phyloP scores from a whole-genome alignment of 257 asterid genomes.

The Nicotiana otophora region DNA sequence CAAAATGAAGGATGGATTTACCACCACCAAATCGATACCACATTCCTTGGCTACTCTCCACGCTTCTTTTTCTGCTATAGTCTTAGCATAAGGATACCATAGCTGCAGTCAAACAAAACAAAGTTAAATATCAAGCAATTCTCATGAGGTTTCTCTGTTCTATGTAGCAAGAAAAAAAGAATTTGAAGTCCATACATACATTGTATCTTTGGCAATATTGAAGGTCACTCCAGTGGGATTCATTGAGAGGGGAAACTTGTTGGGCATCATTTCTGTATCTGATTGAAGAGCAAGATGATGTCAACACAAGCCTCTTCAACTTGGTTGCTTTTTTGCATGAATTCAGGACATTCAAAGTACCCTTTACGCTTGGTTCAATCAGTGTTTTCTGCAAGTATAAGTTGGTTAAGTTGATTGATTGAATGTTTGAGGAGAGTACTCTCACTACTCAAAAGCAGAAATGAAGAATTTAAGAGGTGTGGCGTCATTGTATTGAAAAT shows the following conservation, averaged over 20 bases:
- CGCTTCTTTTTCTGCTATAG: slow-evolving; percentile 74
- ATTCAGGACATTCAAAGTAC: slow-evolving; percentile 74
- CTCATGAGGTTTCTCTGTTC: not conserved
- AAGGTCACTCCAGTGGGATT: slow-evolving; percentile 86
- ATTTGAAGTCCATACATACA: slow-evolving; percentile 25
- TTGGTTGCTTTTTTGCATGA: slow-evolving; percentile 64
- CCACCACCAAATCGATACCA: slow-evolving; percentile 74
- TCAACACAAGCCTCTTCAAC: slow-evolving; percentile 75
- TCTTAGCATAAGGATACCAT: slow-evolving; percentile 92
- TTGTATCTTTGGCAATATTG: slow-evolving; percentile 67
- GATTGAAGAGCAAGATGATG: slow-evolving; percentile 88
- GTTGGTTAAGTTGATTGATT: not conserved
- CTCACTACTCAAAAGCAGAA: not conserved
- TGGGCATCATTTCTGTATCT: slow-evolving; percentile 65
- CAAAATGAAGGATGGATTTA: slow-evolving; percentile 74
- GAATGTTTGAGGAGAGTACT: not conserved
- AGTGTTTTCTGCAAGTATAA: slow-evolving; percentile 50
- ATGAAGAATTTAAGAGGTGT: not conserved
- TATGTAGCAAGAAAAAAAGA: not conserved
- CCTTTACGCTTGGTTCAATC: slow-evolving; percentile 74
- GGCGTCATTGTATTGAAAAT: not conserved
- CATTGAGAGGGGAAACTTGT: slow-evolving; percentile 63
- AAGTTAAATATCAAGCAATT: not conserved
- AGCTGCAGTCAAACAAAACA: slow-evolving; percentile 38
- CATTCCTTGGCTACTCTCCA: slow-evolving; percentile 62